Evolutionary conservation across 108 stramenopile genomes (phyloP).

Genomic region (Skeletonema grethae): DNA sequence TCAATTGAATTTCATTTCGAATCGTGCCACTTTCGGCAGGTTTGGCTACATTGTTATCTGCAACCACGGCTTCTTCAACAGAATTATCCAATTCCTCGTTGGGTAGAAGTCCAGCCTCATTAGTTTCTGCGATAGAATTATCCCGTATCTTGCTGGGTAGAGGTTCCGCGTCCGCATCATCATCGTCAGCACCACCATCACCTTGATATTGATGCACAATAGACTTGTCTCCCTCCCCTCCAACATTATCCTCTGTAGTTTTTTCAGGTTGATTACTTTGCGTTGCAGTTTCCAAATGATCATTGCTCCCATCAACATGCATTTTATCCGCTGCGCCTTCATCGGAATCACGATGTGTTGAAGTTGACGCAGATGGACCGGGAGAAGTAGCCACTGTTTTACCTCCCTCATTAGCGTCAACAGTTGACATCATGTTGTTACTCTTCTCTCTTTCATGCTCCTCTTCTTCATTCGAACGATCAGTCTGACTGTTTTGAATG

Average conservation of each 20-base stretch:
- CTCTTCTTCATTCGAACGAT: constrained; percentile 28
- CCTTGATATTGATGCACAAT: background rate
- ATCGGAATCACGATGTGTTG: too few species aligned
- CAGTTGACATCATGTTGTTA: background rate
- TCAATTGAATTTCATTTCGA: background rate
- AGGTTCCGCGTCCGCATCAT: background rate
- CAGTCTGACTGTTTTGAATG: constrained; percentile 13
- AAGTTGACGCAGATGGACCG: too few species aligned
- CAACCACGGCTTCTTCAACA: background rate
- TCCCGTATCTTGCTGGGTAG: background rate
- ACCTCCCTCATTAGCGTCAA: background rate
- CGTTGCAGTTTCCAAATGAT: background rate
- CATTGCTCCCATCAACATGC: too few species aligned
- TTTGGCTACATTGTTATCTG: background rate
- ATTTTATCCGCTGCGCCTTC: too few species aligned
- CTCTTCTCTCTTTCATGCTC: too few species aligned
- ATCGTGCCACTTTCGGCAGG: background rate
- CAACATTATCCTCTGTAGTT: background rate
- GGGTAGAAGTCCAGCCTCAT: background rate
- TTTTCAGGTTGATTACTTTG: background rate
- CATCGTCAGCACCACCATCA: background rate
- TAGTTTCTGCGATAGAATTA: background rate
- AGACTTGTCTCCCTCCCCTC: background rate
- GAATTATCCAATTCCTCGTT: background rate
- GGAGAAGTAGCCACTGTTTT: background rate